Evolutionary conservation across 805 yeast species (phyloP).

Genomic region (Sugiyamaella chiloensis): DNA sequence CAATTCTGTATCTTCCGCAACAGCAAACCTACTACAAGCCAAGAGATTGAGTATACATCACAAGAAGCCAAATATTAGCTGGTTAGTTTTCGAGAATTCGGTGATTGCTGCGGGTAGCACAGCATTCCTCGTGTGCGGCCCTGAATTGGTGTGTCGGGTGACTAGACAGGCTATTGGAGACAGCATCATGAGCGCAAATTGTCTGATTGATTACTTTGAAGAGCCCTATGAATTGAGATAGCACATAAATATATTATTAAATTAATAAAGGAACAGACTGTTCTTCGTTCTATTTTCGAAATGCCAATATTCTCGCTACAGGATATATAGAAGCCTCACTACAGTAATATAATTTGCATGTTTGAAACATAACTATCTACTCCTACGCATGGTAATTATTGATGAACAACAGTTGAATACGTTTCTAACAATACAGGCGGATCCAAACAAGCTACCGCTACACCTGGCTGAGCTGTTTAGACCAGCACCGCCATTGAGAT

Average conservation of each 20-base stretch:
- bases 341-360: no score
- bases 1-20: no score
- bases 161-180: neutral
- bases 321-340: no score
- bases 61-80: constrained; percentile 2
- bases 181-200: neutral
- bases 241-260: neutral
- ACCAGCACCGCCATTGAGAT: constrained; percentile 56
- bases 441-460: constrained; percentile 40
- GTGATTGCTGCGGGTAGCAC: neutral
- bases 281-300: no score
- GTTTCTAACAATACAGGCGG: constrained; percentile 31
- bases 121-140: constrained; percentile 6
- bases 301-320: no score
- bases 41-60: neutral
- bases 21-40: no score
- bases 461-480: constrained; percentile 51
- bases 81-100: constrained; percentile 7
- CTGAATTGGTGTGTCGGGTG: neutral
- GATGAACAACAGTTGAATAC: no score
- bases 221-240: neutral
- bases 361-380: no score
- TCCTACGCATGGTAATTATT: no score
- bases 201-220: constrained; percentile 1
- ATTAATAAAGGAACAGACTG: no score